phyloP scores from a whole-genome alignment of 1,284 basidiomycete genomes.

The Cutaneotrichosporon sp. region DNA sequence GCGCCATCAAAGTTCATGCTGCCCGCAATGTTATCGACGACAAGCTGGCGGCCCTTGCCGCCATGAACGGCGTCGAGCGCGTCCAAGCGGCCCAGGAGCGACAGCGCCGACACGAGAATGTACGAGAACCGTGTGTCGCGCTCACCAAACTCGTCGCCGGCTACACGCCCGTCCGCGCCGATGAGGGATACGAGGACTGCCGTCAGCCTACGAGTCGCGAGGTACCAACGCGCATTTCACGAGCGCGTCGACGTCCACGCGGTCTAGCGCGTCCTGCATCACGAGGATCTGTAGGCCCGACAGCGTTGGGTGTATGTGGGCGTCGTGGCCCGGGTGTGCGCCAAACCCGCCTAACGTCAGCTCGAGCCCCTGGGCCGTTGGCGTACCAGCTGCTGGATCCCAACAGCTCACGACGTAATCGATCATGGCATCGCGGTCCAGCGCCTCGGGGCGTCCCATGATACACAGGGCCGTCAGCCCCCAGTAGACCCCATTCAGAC shows the following conservation, averaged over 20 bases:
- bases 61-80: slow-evolving; percentile 54
- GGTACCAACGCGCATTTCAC: slow-evolving; percentile 60
- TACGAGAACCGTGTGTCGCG: slow-evolving; percentile 88
- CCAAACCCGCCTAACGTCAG: slow-evolving; percentile 75
- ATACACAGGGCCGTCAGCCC: slow-evolving; percentile 79
- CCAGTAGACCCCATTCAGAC: slow-evolving; percentile 97
- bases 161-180: slow-evolving; percentile 73
- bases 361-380: too few relatives aligned
- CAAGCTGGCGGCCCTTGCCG: slow-evolving; percentile 53
- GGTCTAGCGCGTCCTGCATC: slow-evolving; percentile 74
- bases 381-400: slow-evolving; percentile 76
- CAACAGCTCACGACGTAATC: slow-evolving; percentile 89
- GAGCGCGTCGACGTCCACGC: slow-evolving; percentile 62
- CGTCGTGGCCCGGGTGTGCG: slow-evolving; percentile 87
- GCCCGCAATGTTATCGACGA: slow-evolving; percentile 65
- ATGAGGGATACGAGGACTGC: slow-evolving; percentile 78
- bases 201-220: neutral
- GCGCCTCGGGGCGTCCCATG: slow-evolving; percentile 69
- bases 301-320: slow-evolving; percentile 78
- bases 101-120: slow-evolving; percentile 74
- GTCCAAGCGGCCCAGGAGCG: slow-evolving; percentile 67
- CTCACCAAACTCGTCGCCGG: slow-evolving; percentile 86
- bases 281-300: slow-evolving; percentile 88
- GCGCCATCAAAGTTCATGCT: slow-evolving; percentile 96
- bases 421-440: slow-evolving; percentile 77